Evolutionary conservation across 2,329 filamentous ascomycete genomes (phyloP).

Genomic region (Fonsecaea pedrosoi): DNA sequence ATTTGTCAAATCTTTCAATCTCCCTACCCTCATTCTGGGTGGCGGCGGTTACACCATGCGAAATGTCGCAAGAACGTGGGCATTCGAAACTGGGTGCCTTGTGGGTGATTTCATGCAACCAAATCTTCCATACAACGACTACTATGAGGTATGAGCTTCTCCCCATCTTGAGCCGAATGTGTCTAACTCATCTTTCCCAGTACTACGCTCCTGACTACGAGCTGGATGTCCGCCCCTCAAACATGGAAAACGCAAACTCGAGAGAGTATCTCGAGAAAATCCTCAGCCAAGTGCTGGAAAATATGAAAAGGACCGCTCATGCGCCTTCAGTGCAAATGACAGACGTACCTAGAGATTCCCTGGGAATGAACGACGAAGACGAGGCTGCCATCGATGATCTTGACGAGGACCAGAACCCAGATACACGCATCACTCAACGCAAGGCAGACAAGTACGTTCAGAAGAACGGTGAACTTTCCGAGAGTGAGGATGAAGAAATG

Average conservation of each 20-base stretch:
- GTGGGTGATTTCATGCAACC: conserved; percentile 81
- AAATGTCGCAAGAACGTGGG: conserved; percentile 68
- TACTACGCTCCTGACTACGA: conserved; percentile 75
- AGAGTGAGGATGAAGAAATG: conserved; percentile 89
- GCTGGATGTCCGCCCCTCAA: conserved; percentile 71
- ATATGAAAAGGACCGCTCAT: conserved; percentile 67
- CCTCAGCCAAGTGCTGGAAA: conserved; percentile 69
- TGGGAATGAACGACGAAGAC: conserved; percentile 68
- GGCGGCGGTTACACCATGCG: conserved; percentile 75
- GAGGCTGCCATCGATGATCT: conserved; percentile 71
- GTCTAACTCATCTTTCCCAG: conserved; percentile 45
- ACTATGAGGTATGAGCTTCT: conserved; percentile 69
- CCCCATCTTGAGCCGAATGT: neutral
- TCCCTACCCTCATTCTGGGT: conserved; percentile 70
- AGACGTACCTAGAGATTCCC: conserved; percentile 65
- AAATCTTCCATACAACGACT: conserved; percentile 93
- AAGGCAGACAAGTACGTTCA: conserved; percentile 80
- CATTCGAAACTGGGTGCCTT: conserved; percentile 76
- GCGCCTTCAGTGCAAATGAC: conserved; percentile 70
- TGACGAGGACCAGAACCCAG: conserved; percentile 86
- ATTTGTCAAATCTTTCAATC: conserved; percentile 71
- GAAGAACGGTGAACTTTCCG: conserved; percentile 80
- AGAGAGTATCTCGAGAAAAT: conserved; percentile 73
- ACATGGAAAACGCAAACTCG: conserved; percentile 75
- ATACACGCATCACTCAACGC: conserved; percentile 80